Conservation (phyloP, 495 filamentous ascomycete species). For the Tuber calosporum region DNA sequence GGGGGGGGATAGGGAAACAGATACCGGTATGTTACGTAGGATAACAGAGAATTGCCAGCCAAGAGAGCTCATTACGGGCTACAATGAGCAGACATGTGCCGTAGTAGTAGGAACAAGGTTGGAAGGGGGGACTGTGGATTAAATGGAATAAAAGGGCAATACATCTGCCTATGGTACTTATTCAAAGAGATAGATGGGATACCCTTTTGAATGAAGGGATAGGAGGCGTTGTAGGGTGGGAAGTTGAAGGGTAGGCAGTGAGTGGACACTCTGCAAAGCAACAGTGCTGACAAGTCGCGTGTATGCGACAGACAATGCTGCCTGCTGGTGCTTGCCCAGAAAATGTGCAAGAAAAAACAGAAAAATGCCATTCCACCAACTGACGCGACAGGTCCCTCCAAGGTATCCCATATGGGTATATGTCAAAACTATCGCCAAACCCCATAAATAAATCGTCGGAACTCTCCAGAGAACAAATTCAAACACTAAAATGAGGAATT, state of each 20-base stretch:
- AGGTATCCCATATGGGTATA: background rate
- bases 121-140: background rate
- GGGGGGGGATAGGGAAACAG: constrained; percentile 15
- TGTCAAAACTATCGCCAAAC: background rate
- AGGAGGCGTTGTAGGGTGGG: background rate
- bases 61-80: constrained; percentile 1
- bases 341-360: background rate
- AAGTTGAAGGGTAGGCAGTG: constrained; percentile 7
- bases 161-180: constrained; percentile 20
- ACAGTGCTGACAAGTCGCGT: constrained; percentile 22
- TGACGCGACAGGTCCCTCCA: constrained; percentile 24
- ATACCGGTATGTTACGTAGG: constrained; percentile 6
- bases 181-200: constrained; percentile 9
- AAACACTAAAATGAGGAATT: constrained; percentile 18
- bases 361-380: constrained; percentile 22
- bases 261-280: constrained; percentile 16
- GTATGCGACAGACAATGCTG: constrained; percentile 28
- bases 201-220: constrained; percentile 19
- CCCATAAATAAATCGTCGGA: constrained; percentile 7
- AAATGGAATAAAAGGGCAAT: constrained; percentile 1
- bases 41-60: constrained; percentile 1
- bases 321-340: background rate
- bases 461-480: constrained; percentile 13
- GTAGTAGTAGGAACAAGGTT: background rate
- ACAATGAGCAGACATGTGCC: background rate